Percentiles rank a stretch among this genome's conserved stretches.
These are phyloP conservation scores for Ascochyta lentis DNA, from an alignment of 2,329 filamentous ascomycete species.

Conservation along the genomic window DNA sequence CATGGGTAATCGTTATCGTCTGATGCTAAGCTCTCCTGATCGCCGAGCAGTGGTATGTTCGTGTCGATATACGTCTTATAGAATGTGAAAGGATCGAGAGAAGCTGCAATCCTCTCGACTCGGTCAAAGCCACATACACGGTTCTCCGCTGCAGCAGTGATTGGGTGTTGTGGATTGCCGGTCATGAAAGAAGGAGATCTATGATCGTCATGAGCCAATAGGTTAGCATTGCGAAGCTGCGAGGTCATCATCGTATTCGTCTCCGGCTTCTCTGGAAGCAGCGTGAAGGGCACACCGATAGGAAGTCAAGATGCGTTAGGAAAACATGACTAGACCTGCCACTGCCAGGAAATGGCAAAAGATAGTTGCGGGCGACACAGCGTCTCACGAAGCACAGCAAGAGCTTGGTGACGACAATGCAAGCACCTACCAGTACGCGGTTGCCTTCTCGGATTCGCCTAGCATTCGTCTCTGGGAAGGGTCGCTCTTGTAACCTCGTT, in stretches of 20 bases:
- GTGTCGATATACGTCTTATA: slow-evolving; percentile 27
- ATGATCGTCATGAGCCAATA: slow-evolving; percentile 20
- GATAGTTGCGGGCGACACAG: background rate
- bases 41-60: slow-evolving; percentile 6
- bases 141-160: slow-evolving; percentile 18
- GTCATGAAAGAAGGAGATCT: slow-evolving; percentile 12
- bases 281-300: background rate
- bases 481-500: background rate
- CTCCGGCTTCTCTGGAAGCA: background rate
- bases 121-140: slow-evolving; percentile 13
- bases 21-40: slow-evolving; percentile 7
- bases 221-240: slow-evolving; percentile 9
- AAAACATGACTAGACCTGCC: background rate
- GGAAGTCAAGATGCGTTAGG: background rate
- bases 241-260: slow-evolving; percentile 1
- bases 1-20: slow-evolving; percentile 24
- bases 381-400: background rate
- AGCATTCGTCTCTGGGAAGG: background rate
- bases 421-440: background rate
- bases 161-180: slow-evolving; percentile 14
- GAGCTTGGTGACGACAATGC: background rate
- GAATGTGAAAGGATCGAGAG: slow-evolving; percentile 29
- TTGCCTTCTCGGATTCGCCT: background rate
- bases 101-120: slow-evolving; percentile 11
- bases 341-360: background rate